Evolutionary conservation across 352 stramenopile genomes (phyloP), one percentile per base, ranked within the genome.

Genomic region (Ochromonadaceae sp.): DNA sequence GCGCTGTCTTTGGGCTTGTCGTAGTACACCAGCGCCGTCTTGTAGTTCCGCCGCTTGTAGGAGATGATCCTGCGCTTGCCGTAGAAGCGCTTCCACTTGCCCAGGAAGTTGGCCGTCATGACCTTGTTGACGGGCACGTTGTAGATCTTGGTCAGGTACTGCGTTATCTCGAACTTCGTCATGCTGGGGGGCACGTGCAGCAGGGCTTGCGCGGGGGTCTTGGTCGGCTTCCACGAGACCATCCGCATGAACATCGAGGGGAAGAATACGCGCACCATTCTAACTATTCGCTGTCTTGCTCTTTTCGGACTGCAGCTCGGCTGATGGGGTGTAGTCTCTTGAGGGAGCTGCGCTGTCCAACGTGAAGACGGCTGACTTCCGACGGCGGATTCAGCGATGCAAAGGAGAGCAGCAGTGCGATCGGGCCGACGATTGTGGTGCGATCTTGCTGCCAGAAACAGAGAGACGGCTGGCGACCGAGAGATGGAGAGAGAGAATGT

Each of bases 101-200:
- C 50, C 46, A 59, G 46, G 31, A 43, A 42, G 9, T 43, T 40
- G 7, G 50, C 50, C 4, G 50, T 59, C 2, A 10, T 9, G 32
- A 59, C 50, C 9, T 59, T 59, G 12, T 34, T 15, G 9, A 59
- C 32, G 46, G 25, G 5, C 2, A 59, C n/a, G n/a, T 59, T 42
- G 46, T 59, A 59, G 14, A 59, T 59, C 46, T 59, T 59, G 10
- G 50, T 59, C 32, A 59, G 46, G 32, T 59, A 59, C 32, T 59
- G 34, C 20, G 5, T 12, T 10, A 59, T 38, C 32, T 59, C 50
- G 2, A 22, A 36, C 32, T 59, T 59, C 12, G 50, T 59, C 50
- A 59, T 59, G 4, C 7, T 43, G n/a, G 50, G 50, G n/a, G 4
- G n/a, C 2, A 59, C 32, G n/a, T 43, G 10, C 2, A 59, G 32